Conservation (phyloP, 1,139 yeast species). For the Lodderomyces beijingensis region DNA sequence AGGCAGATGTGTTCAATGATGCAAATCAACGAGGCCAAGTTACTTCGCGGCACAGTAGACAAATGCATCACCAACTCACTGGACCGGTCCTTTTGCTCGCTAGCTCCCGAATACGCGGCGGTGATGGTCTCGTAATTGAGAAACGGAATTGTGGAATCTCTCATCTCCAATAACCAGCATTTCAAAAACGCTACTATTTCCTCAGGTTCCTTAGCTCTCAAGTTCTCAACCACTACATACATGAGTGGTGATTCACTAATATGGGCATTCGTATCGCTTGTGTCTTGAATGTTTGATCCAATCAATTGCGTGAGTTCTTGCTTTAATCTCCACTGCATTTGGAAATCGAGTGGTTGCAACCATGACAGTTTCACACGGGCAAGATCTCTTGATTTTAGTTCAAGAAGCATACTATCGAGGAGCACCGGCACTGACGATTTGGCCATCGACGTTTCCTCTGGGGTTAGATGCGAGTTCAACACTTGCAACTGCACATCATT, state of each 20-base stretch:
- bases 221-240: conserved; percentile 15
- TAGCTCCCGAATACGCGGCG: conserved; percentile 17
- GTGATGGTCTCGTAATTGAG: conserved; percentile 35
- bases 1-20: conserved; percentile 33
- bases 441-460: conserved; percentile 1
- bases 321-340: conserved; percentile 33
- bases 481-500: conserved; percentile 42
- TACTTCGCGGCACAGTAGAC: conserved; percentile 38
- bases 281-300: conserved; percentile 11
- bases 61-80: conserved; percentile 24
- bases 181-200: conserved; percentile 31
- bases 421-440: conserved; percentile 6
- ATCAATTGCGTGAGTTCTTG: conserved; percentile 25
- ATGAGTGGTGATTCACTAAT: neutral
- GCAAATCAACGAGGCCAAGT: conserved; percentile 35
- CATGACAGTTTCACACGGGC: conserved; percentile 16
- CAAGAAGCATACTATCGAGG: neutral
- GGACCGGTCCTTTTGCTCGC: conserved; percentile 9
- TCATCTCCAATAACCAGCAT: conserved; percentile 41
- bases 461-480: conserved; percentile 11
- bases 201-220: conserved; percentile 5
- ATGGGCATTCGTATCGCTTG: neutral
- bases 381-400: neutral
- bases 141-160: conserved; percentile 44
- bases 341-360: conserved; percentile 31